Conservation (phyloP, 164 flowering plant species). For the Brasenia schreberi region DNA sequence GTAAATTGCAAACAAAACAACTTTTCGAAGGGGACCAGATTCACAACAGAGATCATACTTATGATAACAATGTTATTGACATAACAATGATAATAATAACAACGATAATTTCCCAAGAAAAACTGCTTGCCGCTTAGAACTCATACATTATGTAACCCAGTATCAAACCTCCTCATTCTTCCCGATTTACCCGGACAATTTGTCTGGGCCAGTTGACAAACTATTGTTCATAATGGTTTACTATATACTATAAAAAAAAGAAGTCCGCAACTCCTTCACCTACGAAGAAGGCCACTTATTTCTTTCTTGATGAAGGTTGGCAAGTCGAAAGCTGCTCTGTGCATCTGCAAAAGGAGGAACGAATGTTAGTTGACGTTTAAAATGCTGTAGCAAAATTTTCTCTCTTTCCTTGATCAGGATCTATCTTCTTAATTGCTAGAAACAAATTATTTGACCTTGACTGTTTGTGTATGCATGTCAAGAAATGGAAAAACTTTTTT, state of each 20-base stretch:
- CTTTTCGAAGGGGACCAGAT: not conserved
- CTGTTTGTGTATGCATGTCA: too few relatives aligned
- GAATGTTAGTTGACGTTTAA: not conserved
- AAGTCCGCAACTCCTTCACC: not conserved
- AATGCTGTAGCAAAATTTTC: too few relatives aligned
- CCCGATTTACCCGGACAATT: too few relatives aligned
- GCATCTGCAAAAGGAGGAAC: conserved; percentile 37
- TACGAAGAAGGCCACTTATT: conserved; percentile 21
- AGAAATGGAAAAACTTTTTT: too few relatives aligned
- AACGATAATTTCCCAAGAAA: not conserved
- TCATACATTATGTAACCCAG: not conserved
- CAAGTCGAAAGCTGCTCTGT: conserved; percentile 82
- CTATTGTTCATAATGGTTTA: conserved; percentile 1
- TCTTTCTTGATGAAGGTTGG: conserved; percentile 80
- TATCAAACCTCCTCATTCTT: not conserved
- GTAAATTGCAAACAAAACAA: too few relatives aligned
- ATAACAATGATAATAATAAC: not conserved
- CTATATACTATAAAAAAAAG: not conserved
- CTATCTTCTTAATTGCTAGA: too few relatives aligned
- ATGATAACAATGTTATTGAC: not conserved
- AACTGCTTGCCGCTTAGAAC: not conserved
- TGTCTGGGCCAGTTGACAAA: not conserved
- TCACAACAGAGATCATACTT: not conserved
- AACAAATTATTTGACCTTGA: too few relatives aligned
- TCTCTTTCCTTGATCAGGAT: too few relatives aligned